These are phyloP conservation scores for Globisporangium takayamanum DNA, from an alignment of 352 stramenopile genomes.

Conservation along the genomic window DNA sequence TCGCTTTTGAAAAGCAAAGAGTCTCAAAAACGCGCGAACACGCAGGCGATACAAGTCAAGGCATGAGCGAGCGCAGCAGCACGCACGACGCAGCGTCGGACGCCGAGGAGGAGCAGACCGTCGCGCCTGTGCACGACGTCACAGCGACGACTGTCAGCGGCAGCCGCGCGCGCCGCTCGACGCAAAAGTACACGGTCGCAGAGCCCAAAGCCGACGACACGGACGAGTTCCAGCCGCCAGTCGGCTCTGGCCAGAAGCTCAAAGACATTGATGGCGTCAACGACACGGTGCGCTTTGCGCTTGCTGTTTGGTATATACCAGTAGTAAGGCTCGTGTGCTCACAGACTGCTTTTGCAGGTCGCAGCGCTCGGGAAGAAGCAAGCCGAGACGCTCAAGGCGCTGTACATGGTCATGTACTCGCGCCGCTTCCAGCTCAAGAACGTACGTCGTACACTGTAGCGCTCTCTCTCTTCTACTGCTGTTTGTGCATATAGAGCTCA, in stretches of 20 bases:
- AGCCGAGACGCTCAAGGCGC: conserved; percentile 59
- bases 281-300: conserved; percentile 29
- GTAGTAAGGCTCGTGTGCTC: not conserved
- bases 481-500: not conserved
- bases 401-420: conserved; percentile 78
- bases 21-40: too few species aligned
- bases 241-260: conserved; percentile 46
- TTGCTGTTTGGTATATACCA: not conserved
- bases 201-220: conserved; percentile 40
- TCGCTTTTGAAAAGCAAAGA: too few species aligned
- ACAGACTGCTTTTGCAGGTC: conserved; percentile 23
- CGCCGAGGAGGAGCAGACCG: conserved; percentile 6
- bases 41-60: too few species aligned
- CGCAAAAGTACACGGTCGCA: conserved; percentile 60
- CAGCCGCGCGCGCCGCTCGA: conserved; percentile 51
- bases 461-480: not conserved
- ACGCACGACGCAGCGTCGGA: not conserved
- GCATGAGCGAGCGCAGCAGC: conserved; percentile 1
- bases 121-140: conserved; percentile 7
- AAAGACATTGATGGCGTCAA: conserved; percentile 52
- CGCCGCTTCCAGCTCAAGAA: conserved; percentile 78
- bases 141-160: conserved; percentile 25
- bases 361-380: conserved; percentile 67
- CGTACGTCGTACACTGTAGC: conserved; percentile 22
- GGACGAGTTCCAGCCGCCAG: conserved; percentile 56